Conservation (phyloP, 2,329 filamentous ascomycete genomes). For the Raffaelea ambrosiae region DNA sequence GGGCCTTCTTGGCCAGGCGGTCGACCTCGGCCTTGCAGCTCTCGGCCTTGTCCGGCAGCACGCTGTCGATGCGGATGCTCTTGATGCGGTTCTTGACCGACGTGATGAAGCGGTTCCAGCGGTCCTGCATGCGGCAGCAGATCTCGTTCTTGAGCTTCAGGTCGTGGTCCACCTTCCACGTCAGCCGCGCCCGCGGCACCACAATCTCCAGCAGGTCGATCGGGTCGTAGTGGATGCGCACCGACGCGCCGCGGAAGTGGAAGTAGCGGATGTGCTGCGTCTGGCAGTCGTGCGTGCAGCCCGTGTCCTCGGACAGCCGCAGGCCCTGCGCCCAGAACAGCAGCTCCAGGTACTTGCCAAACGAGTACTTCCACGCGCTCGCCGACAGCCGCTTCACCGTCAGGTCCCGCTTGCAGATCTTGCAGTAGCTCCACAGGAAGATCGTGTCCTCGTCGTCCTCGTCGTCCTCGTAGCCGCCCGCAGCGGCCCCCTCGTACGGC, state of each 20-base stretch:
- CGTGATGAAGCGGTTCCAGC: slow-evolving; percentile 76
- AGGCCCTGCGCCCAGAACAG: slow-evolving; percentile 91
- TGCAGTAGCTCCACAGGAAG: slow-evolving; percentile 96
- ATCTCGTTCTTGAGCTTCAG: slow-evolving; percentile 88
- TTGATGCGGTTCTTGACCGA: slow-evolving; percentile 79
- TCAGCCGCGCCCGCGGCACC: slow-evolving; percentile 80
- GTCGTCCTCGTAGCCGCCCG: slow-evolving; percentile 17
- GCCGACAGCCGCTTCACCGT: slow-evolving; percentile 86
- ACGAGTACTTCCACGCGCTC: slow-evolving; percentile 95
- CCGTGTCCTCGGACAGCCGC: slow-evolving; percentile 54
- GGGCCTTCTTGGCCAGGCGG: slow-evolving; percentile 63
- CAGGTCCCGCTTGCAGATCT: slow-evolving; percentile 83
- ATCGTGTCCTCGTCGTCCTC: slow-evolving; percentile 51
- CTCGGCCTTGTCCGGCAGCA: slow-evolving; percentile 78
- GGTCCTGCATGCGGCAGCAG: slow-evolving; percentile 70
- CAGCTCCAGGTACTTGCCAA: slow-evolving; percentile 95
- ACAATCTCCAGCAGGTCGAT: slow-evolving; percentile 92
- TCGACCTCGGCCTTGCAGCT: slow-evolving; percentile 78
- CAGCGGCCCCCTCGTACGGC: slow-evolving; percentile 14
- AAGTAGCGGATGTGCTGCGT: slow-evolving; percentile 91
- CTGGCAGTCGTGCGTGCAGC: slow-evolving; percentile 85
- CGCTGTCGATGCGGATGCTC: slow-evolving; percentile 84
- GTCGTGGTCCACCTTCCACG: slow-evolving; percentile 97
- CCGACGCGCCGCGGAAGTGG: slow-evolving; percentile 72
- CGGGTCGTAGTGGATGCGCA: slow-evolving; percentile 86